These are phyloP conservation scores for Cruciata laevipes DNA, from an alignment of 257 asterid species.

Conservation along the genomic window DNA sequence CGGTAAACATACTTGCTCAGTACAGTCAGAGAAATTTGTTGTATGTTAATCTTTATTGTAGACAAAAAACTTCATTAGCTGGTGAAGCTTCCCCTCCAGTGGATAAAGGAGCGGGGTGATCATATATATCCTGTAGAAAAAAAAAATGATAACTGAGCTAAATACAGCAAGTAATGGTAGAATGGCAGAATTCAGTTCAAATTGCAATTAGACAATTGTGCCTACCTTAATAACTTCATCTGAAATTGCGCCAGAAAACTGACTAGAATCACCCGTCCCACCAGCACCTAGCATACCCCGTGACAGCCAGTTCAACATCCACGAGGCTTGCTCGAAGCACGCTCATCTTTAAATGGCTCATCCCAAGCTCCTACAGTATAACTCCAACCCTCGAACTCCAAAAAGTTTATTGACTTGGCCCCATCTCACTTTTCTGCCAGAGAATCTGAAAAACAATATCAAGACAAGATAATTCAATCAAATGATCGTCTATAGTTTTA, in stretches of 20 bases:
- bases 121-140: conserved; percentile 82
- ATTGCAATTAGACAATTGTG: not conserved
- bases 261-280: conserved; percentile 85
- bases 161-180: not conserved
- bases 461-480: not conserved
- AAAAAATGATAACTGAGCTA: conserved; percentile 1
- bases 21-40: conserved; percentile 44
- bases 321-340: conserved; percentile 61
- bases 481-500: not conserved
- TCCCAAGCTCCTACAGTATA: conserved; percentile 48
- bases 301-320: conserved; percentile 98
- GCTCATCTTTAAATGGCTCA: conserved; percentile 61
- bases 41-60: conserved; percentile 58
- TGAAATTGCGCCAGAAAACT: conserved; percentile 87
- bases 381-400: conserved; percentile 73
- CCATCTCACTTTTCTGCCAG: conserved; percentile 55
- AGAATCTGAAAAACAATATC: conserved; percentile 36
- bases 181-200: not conserved
- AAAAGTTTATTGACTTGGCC: conserved; percentile 79
- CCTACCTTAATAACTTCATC: conserved; percentile 84
- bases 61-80: conserved; percentile 53
- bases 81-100: conserved; percentile 43
- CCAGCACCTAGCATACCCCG: conserved; percentile 99
- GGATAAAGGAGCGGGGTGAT: conserved; percentile 55
- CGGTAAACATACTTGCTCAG: conserved; percentile 51